Base-by-base conservation (phyloP, 1,139 yeast species). In the Candida gigantensis region DNA sequence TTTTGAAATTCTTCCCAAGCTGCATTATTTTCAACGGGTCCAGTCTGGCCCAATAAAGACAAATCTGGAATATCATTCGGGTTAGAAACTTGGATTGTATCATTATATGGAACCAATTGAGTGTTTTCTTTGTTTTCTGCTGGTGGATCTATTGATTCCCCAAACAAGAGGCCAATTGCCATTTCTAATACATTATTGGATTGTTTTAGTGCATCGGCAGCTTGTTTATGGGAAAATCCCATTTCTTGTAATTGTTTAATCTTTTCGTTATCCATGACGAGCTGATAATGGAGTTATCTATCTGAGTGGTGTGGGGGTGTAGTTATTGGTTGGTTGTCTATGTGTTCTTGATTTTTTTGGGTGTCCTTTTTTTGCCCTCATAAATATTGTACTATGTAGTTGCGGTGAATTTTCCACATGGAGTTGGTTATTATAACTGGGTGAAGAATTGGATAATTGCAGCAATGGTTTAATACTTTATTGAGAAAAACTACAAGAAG, bases 151-250 rank as follows among this genome's bases (percentile, higher is more conserved):
- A 60, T 54, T 10, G 60, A 57, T 19, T 66, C 77, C 25, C 69
- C 74, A 45, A 80, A 74, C 19, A 81, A 65, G 48, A 57, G 72
- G 19, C 72, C 74, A 34, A 79, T 68, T 5, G 87, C 87, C 28
- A 62, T 62, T 31, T 71, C 72, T n/a, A 79, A 63, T 46, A 80
- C 72, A 43, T 74, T 67, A 36, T 68, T 62, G 14, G 77, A 51
- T 19, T 54, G 53, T 39, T 56, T 40, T 32, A 76, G 58, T 0
- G 81, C 81, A 17, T 53, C 57, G 6, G 43, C 45, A 0, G 80
- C 73, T 41, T 66, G 65, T 18, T 67, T 74, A 5, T 58, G 61
- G 41, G 72, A 54, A 53, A 81, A 74, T 21, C 88, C 89, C 88
- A 82, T 81, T 38, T 76, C 84, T 35, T 65, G 59, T 41, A 81